Base-by-base conservation (phyloP, 2,329 filamentous ascomycete species). In the Exophiala phaeomuriformis region DNA sequence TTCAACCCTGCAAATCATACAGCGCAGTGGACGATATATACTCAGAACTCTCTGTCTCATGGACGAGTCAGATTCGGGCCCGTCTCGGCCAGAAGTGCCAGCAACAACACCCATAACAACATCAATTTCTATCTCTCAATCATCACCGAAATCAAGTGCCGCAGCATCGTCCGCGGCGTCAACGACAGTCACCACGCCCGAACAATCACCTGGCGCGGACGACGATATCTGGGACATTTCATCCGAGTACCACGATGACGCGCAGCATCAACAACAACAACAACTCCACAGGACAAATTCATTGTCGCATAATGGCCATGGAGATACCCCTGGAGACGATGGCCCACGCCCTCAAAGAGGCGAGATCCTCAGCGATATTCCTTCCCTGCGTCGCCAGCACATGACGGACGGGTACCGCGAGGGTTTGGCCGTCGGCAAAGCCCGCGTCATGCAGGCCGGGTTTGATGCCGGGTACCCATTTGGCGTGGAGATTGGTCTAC, bases 401-500 rank as follows among this genome's bases (percentile, higher is more conserved):
- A 79, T 82, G 49, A 96, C 87, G 5, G 84, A 87, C 37, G 93
- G 93, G 19, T 97, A 97, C 71, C 85, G 91, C 55, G 90, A 96
- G 64, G 93, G 91, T 42, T 80, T 97, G 49, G 79, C 85, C 0
- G 75, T 74, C 2, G 86, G 86, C 32, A 97, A 97, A 68, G 80
- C 80, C 29, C 72, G 77, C 45, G 85, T 83, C 64, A 81, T 96
- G 29, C 93, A 98, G 70, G 77, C 77, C 9, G 91, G 91, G 0
- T 97, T 98, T 66, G 93, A 98, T 67, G 88, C 91, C 60, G 91
- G 91, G 0, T 97, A 90, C 67, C 77, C 82, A 9, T 76, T 97
- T 0, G 93, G 93, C 8, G 90, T 89, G 0, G 83, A 85, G 48
- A 73, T 97, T 31, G 93, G 91, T 0, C 68, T 86, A 59, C 77